phyloP scores from a whole-genome alignment of 2,329 filamentous ascomycete genomes.

The Penicillium sp. region DNA sequence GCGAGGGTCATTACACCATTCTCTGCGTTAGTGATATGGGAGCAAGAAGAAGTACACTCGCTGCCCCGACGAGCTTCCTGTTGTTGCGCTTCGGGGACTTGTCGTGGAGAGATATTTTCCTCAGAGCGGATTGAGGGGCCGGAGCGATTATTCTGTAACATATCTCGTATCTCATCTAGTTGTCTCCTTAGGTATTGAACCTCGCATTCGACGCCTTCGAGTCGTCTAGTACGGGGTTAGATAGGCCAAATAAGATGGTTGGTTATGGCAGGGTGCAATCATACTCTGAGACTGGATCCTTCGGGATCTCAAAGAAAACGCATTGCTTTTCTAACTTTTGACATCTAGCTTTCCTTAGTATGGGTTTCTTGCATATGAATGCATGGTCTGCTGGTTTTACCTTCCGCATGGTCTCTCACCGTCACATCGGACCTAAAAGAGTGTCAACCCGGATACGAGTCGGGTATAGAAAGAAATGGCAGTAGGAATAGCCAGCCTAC shows the following conservation, averaged over 20 bases:
- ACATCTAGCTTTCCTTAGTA: constrained; percentile 28
- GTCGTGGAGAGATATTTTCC: constrained; percentile 5
- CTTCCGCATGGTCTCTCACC: constrained; percentile 42
- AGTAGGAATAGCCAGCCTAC: constrained; percentile 13
- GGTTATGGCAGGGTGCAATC: background rate
- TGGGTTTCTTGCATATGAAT: background rate
- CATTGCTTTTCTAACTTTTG: constrained; percentile 41
- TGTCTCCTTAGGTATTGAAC: constrained; percentile 34
- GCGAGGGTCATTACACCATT: background rate
- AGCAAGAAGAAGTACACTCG: constrained; percentile 8
- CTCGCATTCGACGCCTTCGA: constrained; percentile 40
- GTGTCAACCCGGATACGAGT: background rate
- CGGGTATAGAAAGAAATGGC: background rate
- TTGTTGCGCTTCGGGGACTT: constrained; percentile 2
- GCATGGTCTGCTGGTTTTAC: constrained; percentile 17
- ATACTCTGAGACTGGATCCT: constrained; percentile 35
- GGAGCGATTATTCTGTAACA: constrained; percentile 18
- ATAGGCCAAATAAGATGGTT: background rate
- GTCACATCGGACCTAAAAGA: constrained; percentile 40
- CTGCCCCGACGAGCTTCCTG: constrained; percentile 2
- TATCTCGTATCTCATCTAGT: constrained; percentile 29
- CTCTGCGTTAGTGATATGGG: constrained; percentile 4
- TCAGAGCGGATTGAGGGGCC: constrained; percentile 5
- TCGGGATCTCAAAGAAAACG: constrained; percentile 41
- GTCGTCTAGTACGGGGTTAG: constrained; percentile 26